phyloP scores from a whole-genome alignment of 441 rosid genomes.

The Pelargonium fulgidum region DNA sequence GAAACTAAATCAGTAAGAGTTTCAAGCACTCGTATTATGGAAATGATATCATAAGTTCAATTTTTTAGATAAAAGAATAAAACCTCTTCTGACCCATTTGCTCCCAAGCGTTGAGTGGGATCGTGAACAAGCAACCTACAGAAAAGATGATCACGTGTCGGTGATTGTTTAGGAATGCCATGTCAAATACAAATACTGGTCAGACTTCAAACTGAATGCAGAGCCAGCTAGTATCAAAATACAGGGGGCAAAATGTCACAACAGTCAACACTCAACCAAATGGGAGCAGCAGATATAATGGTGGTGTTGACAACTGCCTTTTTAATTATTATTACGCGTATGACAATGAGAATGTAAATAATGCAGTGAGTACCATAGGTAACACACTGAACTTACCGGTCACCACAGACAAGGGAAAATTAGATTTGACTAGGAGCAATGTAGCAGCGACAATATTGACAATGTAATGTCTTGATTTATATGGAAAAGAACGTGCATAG shows the following conservation, averaged over 20 bases:
- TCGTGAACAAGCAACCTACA: slow-evolving; percentile 64
- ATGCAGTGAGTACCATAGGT: background rate
- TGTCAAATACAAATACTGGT: background rate
- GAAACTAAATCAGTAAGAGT: slow-evolving; percentile 10
- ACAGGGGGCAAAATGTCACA: too few species aligned
- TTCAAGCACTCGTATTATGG: slow-evolving; percentile 8
- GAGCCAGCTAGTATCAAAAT: background rate
- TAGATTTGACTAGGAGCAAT: too few species aligned
- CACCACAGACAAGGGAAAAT: background rate
- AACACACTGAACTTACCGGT: background rate
- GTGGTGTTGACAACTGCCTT: too few species aligned
- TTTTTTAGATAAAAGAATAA: slow-evolving; percentile 21
- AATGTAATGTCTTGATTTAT: too few species aligned
- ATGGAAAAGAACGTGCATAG: too few species aligned
- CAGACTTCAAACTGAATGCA: background rate
- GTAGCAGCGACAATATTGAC: too few species aligned
- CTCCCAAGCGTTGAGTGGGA: slow-evolving; percentile 63
- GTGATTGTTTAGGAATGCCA: background rate
- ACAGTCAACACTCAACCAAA: too few species aligned
- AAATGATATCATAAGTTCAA: slow-evolving; percentile 5
- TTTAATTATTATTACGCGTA: background rate
- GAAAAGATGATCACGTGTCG: slow-evolving; percentile 16
- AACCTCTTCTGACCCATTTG: slow-evolving; percentile 68
- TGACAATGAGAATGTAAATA: background rate
- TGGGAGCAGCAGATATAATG: too few species aligned